A percentile compares a stretch with the other conserved stretches of the same genome.
Evolutionary conservation across 2,329 filamentous ascomycete species (phyloP).

Genomic region (Penicillium sp.): DNA sequence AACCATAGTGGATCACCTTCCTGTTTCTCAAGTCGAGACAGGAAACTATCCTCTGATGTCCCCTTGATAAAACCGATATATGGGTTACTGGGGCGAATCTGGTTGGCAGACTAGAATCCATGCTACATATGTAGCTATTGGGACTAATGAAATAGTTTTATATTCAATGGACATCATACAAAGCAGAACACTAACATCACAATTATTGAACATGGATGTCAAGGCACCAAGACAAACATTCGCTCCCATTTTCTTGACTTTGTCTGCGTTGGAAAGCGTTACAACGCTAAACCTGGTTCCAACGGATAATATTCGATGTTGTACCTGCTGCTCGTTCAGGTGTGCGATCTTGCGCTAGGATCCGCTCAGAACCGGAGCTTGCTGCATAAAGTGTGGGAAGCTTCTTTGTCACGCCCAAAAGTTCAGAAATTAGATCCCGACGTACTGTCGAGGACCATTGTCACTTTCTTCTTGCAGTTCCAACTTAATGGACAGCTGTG

Average conservation of each 20-base stretch:
- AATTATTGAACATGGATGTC: not conserved
- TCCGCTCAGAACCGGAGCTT: too few relatives aligned
- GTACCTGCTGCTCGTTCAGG: too few relatives aligned
- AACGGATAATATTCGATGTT: too few relatives aligned
- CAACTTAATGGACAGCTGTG: not conserved
- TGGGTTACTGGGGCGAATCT: not conserved
- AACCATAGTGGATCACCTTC: not conserved
- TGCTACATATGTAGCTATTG: not conserved
- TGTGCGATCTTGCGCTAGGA: not conserved
- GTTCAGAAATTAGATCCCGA: not conserved
- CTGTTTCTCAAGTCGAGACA: not conserved
- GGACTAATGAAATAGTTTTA: not conserved
- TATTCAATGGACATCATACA: not conserved
- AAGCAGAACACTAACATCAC: not conserved
- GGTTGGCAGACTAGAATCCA: not conserved
- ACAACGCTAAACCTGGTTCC: not conserved
- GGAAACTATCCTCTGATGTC: not conserved
- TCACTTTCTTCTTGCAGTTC: not conserved
- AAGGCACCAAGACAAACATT: not conserved
- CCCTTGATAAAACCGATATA: not conserved
- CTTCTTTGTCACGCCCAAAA: not conserved
- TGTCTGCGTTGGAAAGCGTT: not conserved
- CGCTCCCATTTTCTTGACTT: not conserved
- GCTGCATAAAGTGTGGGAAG: not conserved
- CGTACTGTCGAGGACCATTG: not conserved